A percentile compares a stretch with the other conserved stretches of the same genome.
These are phyloP conservation scores for Galerina sulciceps DNA, from an alignment of 768 basidiomycete genomes.

Conservation along the genomic window DNA sequence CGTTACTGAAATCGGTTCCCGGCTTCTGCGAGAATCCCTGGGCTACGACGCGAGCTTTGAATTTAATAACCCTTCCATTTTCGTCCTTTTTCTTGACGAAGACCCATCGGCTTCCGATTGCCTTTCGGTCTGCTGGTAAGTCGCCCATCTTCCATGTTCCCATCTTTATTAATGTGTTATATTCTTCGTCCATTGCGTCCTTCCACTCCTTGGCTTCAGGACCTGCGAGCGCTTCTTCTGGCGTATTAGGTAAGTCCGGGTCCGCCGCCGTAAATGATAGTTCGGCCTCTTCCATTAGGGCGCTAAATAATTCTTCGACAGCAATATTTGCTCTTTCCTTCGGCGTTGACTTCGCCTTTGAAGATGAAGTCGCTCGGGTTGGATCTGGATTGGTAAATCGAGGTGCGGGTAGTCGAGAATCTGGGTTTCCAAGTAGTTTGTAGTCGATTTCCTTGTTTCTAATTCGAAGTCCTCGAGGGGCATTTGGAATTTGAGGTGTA, in stretches of 20 bases:
- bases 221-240: slow-evolving; percentile 6
- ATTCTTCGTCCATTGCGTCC: slow-evolving; percentile 26
- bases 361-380: slow-evolving; percentile 2
- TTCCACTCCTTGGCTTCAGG: slow-evolving; percentile 21
- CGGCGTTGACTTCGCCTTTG: slow-evolving; percentile 6
- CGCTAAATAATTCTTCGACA: slow-evolving; percentile 1
- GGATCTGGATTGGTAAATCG: neutral
- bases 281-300: neutral
- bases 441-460: neutral
- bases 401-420: neutral
- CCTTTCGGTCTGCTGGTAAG: slow-evolving; percentile 22
- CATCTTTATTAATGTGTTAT: slow-evolving; percentile 27
- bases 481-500: neutral
- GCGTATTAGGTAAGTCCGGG: neutral
- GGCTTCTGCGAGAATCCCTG: slow-evolving; percentile 40
- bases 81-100: slow-evolving; percentile 38
- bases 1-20: slow-evolving; percentile 35
- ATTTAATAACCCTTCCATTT: slow-evolving; percentile 29
- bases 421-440: neutral
- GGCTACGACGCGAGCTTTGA: slow-evolving; percentile 37
- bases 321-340: slow-evolving; percentile 3
- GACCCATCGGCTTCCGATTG: slow-evolving; percentile 34
- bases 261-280: neutral
- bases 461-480: neutral
- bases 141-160: slow-evolving; percentile 32